Percentiles rank a stretch among this genome's conserved stretches.
Conservation (phyloP, 305 asterid genomes). For the Coffea humblotiana region DNA sequence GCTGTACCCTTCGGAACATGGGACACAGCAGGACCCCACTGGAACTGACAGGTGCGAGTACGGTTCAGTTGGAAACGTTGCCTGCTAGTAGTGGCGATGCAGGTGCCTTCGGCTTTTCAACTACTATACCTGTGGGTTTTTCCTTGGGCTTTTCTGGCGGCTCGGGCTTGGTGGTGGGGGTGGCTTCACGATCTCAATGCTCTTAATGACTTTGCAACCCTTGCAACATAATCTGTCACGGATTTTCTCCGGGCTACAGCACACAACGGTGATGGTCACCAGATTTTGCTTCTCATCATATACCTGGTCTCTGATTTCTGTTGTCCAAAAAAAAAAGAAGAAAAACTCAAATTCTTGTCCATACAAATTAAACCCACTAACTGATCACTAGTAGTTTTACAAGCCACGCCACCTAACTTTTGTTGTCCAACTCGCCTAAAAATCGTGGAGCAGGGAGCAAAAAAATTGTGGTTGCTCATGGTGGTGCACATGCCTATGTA, state of each 20-base stretch:
- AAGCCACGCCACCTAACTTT: too few relatives aligned
- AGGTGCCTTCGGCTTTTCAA: constrained; percentile 3
- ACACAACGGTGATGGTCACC: constrained; percentile 59
- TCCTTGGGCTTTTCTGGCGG: constrained; percentile 7
- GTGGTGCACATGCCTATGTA: neutral
- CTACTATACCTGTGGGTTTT: constrained; percentile 20
- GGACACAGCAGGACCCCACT: neutral
- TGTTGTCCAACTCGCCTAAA: too few relatives aligned
- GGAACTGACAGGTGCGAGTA: neutral
- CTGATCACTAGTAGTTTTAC: too few relatives aligned
- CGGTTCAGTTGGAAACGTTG: too few relatives aligned
- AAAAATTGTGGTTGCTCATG: neutral
- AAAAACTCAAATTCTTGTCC: neutral
- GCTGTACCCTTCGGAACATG: neutral
- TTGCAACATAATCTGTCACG: constrained; percentile 64
- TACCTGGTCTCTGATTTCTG: constrained; percentile 61
- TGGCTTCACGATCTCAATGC: constrained; percentile 46
- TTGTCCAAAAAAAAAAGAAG: constrained; percentile 34
- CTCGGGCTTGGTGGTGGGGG: constrained; percentile 42
- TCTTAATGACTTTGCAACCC: constrained; percentile 54
- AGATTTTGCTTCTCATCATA: constrained; percentile 61
- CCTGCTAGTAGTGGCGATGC: neutral
- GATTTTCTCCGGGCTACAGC: constrained; percentile 69
- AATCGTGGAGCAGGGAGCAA: neutral
- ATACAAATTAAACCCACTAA: neutral